A percentile compares a stretch with the other conserved stretches of the same genome.
Conservation (phyloP, 495 filamentous ascomycete species). For the Glonium stellatum region DNA sequence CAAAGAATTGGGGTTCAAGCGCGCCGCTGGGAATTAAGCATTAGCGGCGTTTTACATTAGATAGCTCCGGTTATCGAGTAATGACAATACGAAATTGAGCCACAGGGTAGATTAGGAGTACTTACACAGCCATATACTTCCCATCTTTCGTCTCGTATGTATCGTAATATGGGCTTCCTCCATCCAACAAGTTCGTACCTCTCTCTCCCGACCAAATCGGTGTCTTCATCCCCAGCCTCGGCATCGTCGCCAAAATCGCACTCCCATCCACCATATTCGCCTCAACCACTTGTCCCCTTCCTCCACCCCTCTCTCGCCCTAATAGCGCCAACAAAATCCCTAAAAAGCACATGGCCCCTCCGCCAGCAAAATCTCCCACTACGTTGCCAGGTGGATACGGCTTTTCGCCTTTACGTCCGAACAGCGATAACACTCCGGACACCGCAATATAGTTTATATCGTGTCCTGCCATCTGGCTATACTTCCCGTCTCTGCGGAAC, state of each 20-base stretch:
- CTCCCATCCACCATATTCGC: slow-evolving; percentile 94
- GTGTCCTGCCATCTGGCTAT: slow-evolving; percentile 85
- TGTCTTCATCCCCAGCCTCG: slow-evolving; percentile 54
- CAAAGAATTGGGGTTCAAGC: slow-evolving; percentile 80
- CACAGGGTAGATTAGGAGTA: slow-evolving; percentile 1
- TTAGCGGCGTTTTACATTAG: slow-evolving; percentile 1
- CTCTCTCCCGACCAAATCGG: slow-evolving; percentile 54
- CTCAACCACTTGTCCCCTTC: slow-evolving; percentile 75
- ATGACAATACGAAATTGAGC: not conserved
- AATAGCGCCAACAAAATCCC: slow-evolving; percentile 59
- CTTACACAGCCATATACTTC: slow-evolving; percentile 69
- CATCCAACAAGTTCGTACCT: slow-evolving; percentile 73
- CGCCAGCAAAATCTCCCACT: slow-evolving; percentile 84
- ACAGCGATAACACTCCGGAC: slow-evolving; percentile 66
- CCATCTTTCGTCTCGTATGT: slow-evolving; percentile 80
- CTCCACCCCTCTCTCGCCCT: slow-evolving; percentile 50
- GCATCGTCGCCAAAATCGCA: slow-evolving; percentile 68
- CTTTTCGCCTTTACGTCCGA: slow-evolving; percentile 60
- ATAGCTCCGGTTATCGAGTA: too few relatives aligned
- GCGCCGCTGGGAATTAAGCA: slow-evolving; percentile 48
- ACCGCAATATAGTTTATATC: slow-evolving; percentile 97
- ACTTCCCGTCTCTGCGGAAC: slow-evolving; percentile 79
- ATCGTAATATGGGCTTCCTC: slow-evolving; percentile 80
- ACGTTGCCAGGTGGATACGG: slow-evolving; percentile 79
- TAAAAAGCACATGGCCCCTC: slow-evolving; percentile 68